Base-by-base conservation (phyloP, 163 green algal genomes). In the Volvox carteri region DNA sequence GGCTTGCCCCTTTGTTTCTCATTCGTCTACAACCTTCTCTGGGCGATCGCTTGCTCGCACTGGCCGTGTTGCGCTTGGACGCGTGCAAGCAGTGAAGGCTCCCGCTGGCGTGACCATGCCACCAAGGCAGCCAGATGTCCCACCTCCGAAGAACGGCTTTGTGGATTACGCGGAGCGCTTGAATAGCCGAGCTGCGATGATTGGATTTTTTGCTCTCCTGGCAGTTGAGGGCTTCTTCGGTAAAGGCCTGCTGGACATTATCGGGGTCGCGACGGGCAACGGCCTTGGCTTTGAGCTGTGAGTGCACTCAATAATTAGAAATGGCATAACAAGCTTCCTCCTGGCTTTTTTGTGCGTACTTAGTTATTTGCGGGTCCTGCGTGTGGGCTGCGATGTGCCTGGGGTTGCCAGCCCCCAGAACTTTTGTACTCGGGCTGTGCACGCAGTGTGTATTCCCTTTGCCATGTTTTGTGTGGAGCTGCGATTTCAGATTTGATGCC, bases 141-240 rank as follows among this genome's bases (percentile, higher is more conserved):
- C 92, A 7, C 88, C 92, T 21, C 78, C 91, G 5, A 90, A 41
- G 44, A 96, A 96, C 84, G 96, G 96, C 16, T 98, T 98, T 75
- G 95, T 98, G 4, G 90, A 97, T 5, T 96, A 95, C 33, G 97
- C 97, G 1, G 97, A 99, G 85, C 86, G 92, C n/a, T 92, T 98
- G 28, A 99, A 99, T 93, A 95, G 94, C 80, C 91, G 97, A 2
- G 96, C 95, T 4, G 92, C 92, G 41, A 98, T 99, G 97, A 95
- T 99, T 67, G 97, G 97, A 28, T 99, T 98, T 90, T 97, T 99
- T 75, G 94, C 92, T 9, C 92, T 98, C 58, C 86, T 99, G 3
- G 50, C 94, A 9, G 85, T 99, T 28, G 97, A 99, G 92, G 88
- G 90, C 19, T 77, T 98, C 30, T 92, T 92, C 3, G 83, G 91